Conservation (phyloP, 2,329 filamentous ascomycete species). For the Aspergillus pseudotamarii region DNA sequence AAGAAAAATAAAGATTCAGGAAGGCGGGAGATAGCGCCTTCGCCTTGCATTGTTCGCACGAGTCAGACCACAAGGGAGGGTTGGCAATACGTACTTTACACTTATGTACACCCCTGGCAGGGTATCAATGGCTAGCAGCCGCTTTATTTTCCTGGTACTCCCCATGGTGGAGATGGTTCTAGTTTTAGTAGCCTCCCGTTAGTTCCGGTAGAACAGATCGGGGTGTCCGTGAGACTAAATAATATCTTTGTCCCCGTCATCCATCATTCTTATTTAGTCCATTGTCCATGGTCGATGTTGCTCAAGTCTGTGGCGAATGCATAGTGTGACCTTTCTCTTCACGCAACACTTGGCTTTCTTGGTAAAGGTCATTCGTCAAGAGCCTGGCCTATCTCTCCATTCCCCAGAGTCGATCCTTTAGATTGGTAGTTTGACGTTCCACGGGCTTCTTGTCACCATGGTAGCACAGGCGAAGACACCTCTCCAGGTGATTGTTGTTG, state of each 20-base stretch:
- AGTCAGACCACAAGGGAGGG: neutral
- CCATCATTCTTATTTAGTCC: neutral
- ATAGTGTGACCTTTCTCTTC: neutral
- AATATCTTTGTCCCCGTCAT: neutral
- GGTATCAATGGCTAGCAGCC: neutral
- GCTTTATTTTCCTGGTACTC: neutral
- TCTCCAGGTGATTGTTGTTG: constrained; percentile 37
- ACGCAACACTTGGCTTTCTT: neutral
- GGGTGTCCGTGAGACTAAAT: neutral
- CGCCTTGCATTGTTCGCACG: neutral
- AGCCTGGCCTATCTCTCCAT: neutral
- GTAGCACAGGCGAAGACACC: constrained; percentile 29
- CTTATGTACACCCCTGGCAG: neutral
- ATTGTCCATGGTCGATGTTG: neutral
- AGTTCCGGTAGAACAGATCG: neutral
- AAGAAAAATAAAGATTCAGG: too few species aligned
- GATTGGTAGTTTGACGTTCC: neutral
- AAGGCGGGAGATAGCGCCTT: neutral
- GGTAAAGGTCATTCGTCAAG: neutral
- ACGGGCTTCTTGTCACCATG: constrained; percentile 19
- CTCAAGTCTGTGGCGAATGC: neutral
- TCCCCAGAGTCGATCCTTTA: neutral
- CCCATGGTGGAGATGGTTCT: neutral
- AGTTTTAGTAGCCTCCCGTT: neutral
- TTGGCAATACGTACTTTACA: neutral